Base-by-base conservation (phyloP, 257 asterid genomes). In the Oldenlandia corymbosa region DNA sequence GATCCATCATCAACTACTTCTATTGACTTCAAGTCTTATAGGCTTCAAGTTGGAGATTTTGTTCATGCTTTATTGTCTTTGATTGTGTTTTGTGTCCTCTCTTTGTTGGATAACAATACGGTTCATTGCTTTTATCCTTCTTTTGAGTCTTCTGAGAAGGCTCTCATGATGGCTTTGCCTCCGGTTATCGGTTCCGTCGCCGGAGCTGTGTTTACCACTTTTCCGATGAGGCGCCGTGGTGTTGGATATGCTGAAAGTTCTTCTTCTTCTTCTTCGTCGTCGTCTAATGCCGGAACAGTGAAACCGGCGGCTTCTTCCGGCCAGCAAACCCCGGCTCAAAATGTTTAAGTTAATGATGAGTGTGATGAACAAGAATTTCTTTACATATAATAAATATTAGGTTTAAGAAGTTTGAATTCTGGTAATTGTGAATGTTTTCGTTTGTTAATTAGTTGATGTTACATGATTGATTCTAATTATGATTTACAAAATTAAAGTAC, bases 111-210 rank as follows among this genome's bases (percentile, higher is more conserved):
- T 64, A 60, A 79, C 8, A 79, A 86, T 49, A 69, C 85, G 0
- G 91, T 86, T 28, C 70, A 67, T 5, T 89, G 96, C 65, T 83
- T 83, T 60, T 85, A 81, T 59, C 97, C 97, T 3, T 76, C 83
- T 10, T 87, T 85, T 36, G 80, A 83, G 74, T 67, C 76, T 1
- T 65, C 87, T 0, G 72, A 83, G 72, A 81, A 82, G 73, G 50
- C 52, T 47, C 47, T 87, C 67, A 62, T 87, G 30, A 85, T 83
- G 94, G 83, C 73, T 2, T 9, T 85, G 82, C 95, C 91, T 1
- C 84, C 95, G 0, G 74, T 66, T 7, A 69, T 87, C 2, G 97
- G 90, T 60, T 71, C 83, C 1, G 46, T 87, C 39, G 50, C 95
- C 4, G 77, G 80, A 17, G 30, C 76, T 0, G 67, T 87, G 16